phyloP scores from a whole-genome alignment of 129 eudicot genomes.

The Silybum marianum region DNA sequence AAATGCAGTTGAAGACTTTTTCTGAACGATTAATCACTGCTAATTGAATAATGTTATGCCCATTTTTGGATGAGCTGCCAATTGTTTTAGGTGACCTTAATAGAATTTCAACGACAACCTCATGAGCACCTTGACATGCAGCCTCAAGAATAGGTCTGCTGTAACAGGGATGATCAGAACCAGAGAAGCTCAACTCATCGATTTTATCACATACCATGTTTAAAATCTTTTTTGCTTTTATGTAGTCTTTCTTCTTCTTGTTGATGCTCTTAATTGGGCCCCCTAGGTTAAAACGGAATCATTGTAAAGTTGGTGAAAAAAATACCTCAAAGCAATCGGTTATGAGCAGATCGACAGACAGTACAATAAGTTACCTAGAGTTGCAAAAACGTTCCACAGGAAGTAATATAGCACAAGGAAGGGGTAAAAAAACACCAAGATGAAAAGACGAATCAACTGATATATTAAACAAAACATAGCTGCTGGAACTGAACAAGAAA shows the following conservation, averaged over 20 bases:
- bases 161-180: not conserved
- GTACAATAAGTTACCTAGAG: not conserved
- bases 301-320: not conserved
- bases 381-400: not conserved
- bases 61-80: not conserved
- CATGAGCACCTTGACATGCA: slow-evolving; percentile 11
- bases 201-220: slow-evolving; percentile 1
- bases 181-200: not conserved
- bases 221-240: not conserved
- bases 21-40: slow-evolving; percentile 23
- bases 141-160: slow-evolving; percentile 10
- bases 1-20: slow-evolving; percentile 20
- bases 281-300: no score
- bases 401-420: not conserved
- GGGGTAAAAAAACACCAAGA: not conserved
- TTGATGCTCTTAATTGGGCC: slow-evolving; percentile 9
- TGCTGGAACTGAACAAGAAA: not conserved
- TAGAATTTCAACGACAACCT: slow-evolving; percentile 35
- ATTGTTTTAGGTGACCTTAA: not conserved
- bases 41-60: slow-evolving; percentile 14
- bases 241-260: slow-evolving; percentile 1
- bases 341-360: not conserved
- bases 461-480: not conserved
- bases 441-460: not conserved
- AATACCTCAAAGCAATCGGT: no score